Conservation (phyloP, 2,329 filamentous ascomycete species). For the Fusarium sp. region DNA sequence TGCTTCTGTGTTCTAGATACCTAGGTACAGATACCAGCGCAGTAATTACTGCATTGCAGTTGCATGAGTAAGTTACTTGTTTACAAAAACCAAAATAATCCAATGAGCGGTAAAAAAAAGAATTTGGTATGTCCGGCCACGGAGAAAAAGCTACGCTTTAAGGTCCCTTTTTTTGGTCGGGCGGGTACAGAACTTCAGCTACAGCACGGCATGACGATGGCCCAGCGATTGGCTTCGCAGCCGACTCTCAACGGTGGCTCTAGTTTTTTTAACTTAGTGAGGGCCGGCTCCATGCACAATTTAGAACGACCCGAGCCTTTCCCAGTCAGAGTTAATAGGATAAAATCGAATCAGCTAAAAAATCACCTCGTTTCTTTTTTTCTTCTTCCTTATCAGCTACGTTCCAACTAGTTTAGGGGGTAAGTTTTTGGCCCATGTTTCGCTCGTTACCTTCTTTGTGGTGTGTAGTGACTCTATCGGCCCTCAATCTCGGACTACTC, state of each 20-base stretch:
- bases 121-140: neutral
- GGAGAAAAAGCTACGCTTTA: neutral
- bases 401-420: constrained; percentile 2
- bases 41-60: neutral
- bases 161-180: constrained; percentile 15
- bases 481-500: constrained; percentile 36
- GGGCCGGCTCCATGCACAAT: neutral
- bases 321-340: neutral
- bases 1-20: constrained; percentile 4
- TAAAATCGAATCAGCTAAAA: neutral
- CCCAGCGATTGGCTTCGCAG: constrained; percentile 28
- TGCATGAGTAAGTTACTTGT: neutral
- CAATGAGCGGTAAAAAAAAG: neutral
- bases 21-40: neutral
- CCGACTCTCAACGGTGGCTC: constrained; percentile 28
- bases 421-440: constrained; percentile 14
- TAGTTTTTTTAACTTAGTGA: neutral
- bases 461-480: constrained; percentile 11
- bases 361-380: neutral
- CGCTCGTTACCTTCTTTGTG: neutral
- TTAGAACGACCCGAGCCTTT: neutral
- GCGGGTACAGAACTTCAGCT: constrained; percentile 18
- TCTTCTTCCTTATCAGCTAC: neutral
- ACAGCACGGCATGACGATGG: constrained; percentile 16
- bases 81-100: neutral